phyloP scores from a whole-genome alignment of 1,284 basidiomycete genomes.

The Crepidotus sp. region DNA sequence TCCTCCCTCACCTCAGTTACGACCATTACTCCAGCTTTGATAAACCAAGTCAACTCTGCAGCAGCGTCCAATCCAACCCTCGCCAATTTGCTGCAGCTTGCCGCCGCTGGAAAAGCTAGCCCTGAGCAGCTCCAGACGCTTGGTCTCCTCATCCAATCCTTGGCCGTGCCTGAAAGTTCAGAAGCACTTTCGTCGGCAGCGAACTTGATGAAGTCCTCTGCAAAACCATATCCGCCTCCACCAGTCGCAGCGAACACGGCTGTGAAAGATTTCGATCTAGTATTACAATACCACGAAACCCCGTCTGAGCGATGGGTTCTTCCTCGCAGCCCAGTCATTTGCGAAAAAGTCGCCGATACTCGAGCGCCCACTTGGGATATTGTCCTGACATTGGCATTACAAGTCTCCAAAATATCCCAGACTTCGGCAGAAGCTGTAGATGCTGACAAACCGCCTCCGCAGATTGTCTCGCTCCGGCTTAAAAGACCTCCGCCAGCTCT shows the following conservation, averaged over 20 bases:
- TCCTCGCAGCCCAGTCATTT: slow-evolving; percentile 47
- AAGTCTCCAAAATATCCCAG: slow-evolving; percentile 1
- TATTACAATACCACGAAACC: slow-evolving; percentile 59
- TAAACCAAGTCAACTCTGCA: slow-evolving; percentile 55
- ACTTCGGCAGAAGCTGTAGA: not conserved
- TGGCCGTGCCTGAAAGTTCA: slow-evolving; percentile 25
- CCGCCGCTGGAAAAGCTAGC: slow-evolving; percentile 48
- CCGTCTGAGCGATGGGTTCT: slow-evolving; percentile 54
- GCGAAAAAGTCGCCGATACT: slow-evolving; percentile 27
- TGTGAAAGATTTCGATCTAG: slow-evolving; percentile 51
- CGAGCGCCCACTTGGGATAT: slow-evolving; percentile 10
- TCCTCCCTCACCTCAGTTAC: slow-evolving; percentile 35
- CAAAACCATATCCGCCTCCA: slow-evolving; percentile 17
- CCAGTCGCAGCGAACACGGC: slow-evolving; percentile 19
- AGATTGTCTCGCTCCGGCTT: slow-evolving; percentile 41
- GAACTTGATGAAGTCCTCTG: slow-evolving; percentile 5
- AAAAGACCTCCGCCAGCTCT: slow-evolving; percentile 36
- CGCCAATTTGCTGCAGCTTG: slow-evolving; percentile 52
- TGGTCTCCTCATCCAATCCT: slow-evolving; percentile 52
- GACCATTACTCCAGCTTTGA: slow-evolving; percentile 44
- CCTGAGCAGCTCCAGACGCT: slow-evolving; percentile 56
- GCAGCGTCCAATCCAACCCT: slow-evolving; percentile 56
- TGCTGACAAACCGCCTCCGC: slow-evolving; percentile 19
- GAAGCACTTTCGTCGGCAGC: slow-evolving; percentile 20
- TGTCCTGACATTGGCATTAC: slow-evolving; percentile 11